Evolutionary conservation across 306 rosid species (phyloP), one percentile per base, ranked within the genome.

Genomic region (Alnus rubra): DNA sequence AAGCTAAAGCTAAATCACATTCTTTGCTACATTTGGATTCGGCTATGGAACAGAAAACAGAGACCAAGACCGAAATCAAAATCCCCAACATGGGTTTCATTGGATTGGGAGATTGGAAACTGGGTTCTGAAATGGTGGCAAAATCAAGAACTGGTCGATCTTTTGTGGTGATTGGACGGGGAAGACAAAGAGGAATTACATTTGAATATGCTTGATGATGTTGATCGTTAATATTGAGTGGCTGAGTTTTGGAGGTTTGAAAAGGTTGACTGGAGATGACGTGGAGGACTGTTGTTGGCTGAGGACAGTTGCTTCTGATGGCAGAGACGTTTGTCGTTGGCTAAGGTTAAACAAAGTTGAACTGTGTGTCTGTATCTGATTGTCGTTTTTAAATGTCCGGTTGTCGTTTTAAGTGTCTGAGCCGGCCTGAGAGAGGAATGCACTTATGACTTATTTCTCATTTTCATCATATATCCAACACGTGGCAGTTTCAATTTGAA

Each of bases 1-100:
- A 94, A 74, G 90, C 98, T 55, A 90, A 64, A 78, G 98, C 98
- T 77, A 84, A 33, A 11, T 37, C 84, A 82, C 98, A 94, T 13
- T 80, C 80, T 47, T 72, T 75, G 6, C 79, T 50, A 79, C 97
- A 94, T 35, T 75, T 79, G 6, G 98, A 81, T 79, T 88, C 86
- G 5, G 80, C 92, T 4, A 33, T 76, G 59, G 60, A 55, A 70
- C 73, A 72, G 9, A 18, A 67, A 18, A 81, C 69, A 42, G 64
- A 79, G 30, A 72, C 39, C 51, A 90, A 48, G 63, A 88, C 28
- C 69, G 67, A 71, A 7, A 85, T 7, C 28, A 54, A 62, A 30
- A 73, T 73, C 80, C 79, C 51, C 45, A 74, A 23, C 74, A 69
- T 80, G 42, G 69, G 76, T 47, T 82, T 80, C 98, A 92, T 94